A percentile compares a stretch with the other conserved stretches of the same genome.
These are phyloP conservation scores for Coffea canephora DNA, from an alignment of 257 asterid species.

Conservation along the genomic window DNA sequence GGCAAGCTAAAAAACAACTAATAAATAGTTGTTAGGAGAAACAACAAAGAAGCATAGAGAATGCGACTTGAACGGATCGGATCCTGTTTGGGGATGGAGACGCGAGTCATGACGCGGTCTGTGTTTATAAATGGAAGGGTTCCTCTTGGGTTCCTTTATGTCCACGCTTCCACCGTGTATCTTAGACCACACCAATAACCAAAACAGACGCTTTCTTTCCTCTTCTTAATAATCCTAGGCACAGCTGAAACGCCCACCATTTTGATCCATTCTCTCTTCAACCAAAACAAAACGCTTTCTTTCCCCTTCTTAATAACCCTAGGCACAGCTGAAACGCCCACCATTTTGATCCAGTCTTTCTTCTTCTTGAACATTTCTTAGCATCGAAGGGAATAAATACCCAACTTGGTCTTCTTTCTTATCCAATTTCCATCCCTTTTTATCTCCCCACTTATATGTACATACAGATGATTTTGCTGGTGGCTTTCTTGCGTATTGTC, in stretches of 20 bases:
- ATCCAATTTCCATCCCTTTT: conserved; percentile 6
- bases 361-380: not conserved
- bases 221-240: not conserved
- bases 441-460: not conserved
- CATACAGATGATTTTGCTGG: not conserved
- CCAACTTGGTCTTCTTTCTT: conserved; percentile 14
- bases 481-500: not conserved
- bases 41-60: conserved; percentile 13
- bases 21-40: not conserved
- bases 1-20: too few species aligned
- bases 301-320: not conserved
- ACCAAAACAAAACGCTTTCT: not conserved
- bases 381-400: not conserved
- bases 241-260: conserved; percentile 18
- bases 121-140: not conserved
- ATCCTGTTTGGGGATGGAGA: conserved; percentile 11
- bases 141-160: not conserved
- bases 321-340: conserved; percentile 9
- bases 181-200: not conserved
- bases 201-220: not conserved
- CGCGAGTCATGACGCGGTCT: conserved; percentile 17
- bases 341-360: conserved; percentile 19
- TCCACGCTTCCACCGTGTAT: conserved; percentile 10
- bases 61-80: not conserved
- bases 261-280: conserved; percentile 7